These are phyloP conservation scores for Eutrema yunnanense DNA, from an alignment of 345 rosid genomes.

Conservation along the genomic window DNA sequence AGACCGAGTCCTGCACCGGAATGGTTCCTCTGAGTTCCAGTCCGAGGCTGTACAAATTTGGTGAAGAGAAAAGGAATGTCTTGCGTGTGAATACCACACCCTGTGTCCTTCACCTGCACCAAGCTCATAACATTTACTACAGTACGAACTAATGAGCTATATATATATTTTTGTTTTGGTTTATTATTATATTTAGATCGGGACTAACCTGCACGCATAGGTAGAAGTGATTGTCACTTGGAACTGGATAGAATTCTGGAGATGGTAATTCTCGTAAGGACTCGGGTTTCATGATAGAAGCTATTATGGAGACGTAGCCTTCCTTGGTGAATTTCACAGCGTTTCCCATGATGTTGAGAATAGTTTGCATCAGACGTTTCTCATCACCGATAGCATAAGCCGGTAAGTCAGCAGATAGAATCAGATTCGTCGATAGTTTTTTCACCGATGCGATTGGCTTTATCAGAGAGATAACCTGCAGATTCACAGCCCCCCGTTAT, in stretches of 20 bases:
- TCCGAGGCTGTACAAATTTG: constrained; percentile 53
- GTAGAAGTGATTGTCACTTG: constrained; percentile 66
- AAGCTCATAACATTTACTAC: background rate
- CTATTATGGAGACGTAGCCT: constrained; percentile 64
- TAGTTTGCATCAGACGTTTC: constrained; percentile 77
- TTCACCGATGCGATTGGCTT: constrained; percentile 81
- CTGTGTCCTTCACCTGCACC: constrained; percentile 81
- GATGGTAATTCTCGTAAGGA: constrained; percentile 61
- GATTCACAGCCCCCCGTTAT: background rate
- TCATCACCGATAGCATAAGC: constrained; percentile 72
- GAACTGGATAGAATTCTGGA: constrained; percentile 53
- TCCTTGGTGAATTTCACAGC: constrained; percentile 96
- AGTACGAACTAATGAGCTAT: background rate
- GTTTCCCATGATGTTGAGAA: constrained; percentile 76
- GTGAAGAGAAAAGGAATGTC: constrained; percentile 65
- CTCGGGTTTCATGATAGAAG: constrained; percentile 74
- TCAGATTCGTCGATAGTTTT: constrained; percentile 55
- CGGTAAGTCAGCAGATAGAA: constrained; percentile 75
- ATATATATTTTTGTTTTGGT: background rate
- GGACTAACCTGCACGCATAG: constrained; percentile 66
- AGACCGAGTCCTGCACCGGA: constrained; percentile 82
- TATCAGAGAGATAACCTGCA: constrained; percentile 61
- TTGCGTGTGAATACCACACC: constrained; percentile 75
- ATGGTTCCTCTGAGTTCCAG: constrained; percentile 42
- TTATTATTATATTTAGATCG: background rate